phyloP scores from a whole-genome alignment of 2,329 filamentous ascomycete genomes.

The Paracoccidioides brasiliensis region DNA sequence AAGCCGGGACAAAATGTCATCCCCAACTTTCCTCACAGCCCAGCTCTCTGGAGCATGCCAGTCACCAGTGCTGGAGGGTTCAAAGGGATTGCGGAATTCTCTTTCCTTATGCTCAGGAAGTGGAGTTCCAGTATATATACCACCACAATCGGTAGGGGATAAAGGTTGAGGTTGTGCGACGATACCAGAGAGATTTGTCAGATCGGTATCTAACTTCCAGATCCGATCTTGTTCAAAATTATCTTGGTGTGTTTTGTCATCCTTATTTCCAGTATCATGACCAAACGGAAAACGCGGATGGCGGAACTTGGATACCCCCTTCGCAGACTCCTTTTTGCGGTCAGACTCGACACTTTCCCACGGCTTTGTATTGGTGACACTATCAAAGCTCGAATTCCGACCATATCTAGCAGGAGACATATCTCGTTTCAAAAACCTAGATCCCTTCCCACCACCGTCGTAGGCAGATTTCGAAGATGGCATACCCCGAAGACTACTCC shows the following conservation, averaged over 20 bases:
- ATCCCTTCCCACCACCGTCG: slow-evolving; percentile 16
- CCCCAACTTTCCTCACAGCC: slow-evolving; percentile 60
- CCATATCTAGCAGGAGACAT: slow-evolving; percentile 20
- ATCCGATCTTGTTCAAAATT: slow-evolving; percentile 48
- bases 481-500: slow-evolving; percentile 19
- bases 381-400: slow-evolving; percentile 27
- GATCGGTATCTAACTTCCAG: slow-evolving; percentile 74
- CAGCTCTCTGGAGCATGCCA: slow-evolving; percentile 97
- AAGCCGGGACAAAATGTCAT: slow-evolving; percentile 23
- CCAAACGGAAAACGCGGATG: slow-evolving; percentile 20
- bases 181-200: slow-evolving; percentile 86
- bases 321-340: slow-evolving; percentile 26
- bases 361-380: slow-evolving; percentile 13
- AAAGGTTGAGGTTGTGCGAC: slow-evolving; percentile 55
- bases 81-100: slow-evolving; percentile 19
- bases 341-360: slow-evolving; percentile 23
- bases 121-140: slow-evolving; percentile 22
- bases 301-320: slow-evolving; percentile 23
- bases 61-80: slow-evolving; percentile 34
- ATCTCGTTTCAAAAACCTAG: slow-evolving; percentile 20
- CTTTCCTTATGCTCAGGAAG: slow-evolving; percentile 15
- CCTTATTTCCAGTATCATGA: slow-evolving; percentile 18
- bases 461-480: slow-evolving; percentile 19
- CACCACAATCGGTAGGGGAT: slow-evolving; percentile 51
- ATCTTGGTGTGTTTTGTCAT: slow-evolving; percentile 13